Evolutionary conservation across 1,284 basidiomycete genomes (phyloP).

Genomic region (Pseudozyma hubeiensis): DNA sequence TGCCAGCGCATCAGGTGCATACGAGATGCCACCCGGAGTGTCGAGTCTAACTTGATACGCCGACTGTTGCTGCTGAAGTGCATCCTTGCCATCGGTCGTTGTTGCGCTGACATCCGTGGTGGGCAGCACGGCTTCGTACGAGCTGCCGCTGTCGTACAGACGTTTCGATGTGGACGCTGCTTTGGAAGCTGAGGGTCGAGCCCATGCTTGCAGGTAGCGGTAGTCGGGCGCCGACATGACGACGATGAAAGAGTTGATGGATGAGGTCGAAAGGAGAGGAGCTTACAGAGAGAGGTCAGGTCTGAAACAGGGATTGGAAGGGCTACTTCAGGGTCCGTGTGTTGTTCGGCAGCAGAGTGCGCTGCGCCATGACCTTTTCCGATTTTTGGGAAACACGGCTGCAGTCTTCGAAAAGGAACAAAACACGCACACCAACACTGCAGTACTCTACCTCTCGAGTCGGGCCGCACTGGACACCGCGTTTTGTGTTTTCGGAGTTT

Average conservation of each 20-base stretch:
- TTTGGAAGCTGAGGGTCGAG: slow-evolving; percentile 33
- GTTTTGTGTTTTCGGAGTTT: not conserved
- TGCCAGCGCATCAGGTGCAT: slow-evolving; percentile 57
- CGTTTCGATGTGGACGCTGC: slow-evolving; percentile 16
- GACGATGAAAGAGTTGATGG: not conserved
- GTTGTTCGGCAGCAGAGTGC: not conserved
- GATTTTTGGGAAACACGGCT: not conserved
- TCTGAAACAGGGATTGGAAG: not conserved
- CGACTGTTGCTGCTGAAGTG: slow-evolving; percentile 16
- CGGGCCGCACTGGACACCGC: too few relatives aligned
- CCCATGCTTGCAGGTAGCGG: slow-evolving; percentile 57
- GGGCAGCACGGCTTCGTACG: slow-evolving; percentile 37
- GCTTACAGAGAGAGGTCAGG: not conserved
- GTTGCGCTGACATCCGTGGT: slow-evolving; percentile 28
- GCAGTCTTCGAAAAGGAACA: not conserved
- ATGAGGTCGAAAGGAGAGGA: slow-evolving; percentile 1
- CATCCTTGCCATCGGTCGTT: slow-evolving; percentile 18
- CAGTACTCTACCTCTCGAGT: too few relatives aligned
- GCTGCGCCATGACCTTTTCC: too few relatives aligned
- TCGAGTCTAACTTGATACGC: slow-evolving; percentile 61
- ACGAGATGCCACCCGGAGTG: slow-evolving; percentile 61
- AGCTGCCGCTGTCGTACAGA: slow-evolving; percentile 16
- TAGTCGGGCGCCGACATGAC: slow-evolving; percentile 49
- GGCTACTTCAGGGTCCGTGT: slow-evolving; percentile 1
- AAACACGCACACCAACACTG: not conserved